Conservation (phyloP, 2,329 filamentous ascomycete species). For the Ceratocystis colombiana region DNA sequence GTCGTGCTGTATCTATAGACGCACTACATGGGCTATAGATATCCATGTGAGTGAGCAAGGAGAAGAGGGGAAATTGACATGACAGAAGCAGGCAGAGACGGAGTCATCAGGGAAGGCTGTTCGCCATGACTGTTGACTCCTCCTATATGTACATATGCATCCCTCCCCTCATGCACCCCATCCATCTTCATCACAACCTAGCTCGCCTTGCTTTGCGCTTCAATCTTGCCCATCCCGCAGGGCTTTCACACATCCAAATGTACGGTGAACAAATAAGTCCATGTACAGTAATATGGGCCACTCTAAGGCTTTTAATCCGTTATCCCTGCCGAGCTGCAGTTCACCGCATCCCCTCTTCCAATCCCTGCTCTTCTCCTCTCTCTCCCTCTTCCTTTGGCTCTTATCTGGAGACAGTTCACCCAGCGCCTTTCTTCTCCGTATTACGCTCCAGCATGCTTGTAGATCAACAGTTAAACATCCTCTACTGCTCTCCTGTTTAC, state of each 20-base stretch:
- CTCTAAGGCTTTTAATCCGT: neutral
- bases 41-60: neutral
- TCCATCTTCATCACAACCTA: neutral
- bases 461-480: neutral
- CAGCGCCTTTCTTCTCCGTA: neutral
- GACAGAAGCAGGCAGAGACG: neutral
- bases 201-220: conserved; percentile 7
- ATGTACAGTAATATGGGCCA: neutral
- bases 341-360: neutral
- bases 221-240: neutral
- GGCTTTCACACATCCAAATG: neutral
- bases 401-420: neutral
- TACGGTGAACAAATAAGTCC: neutral
- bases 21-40: neutral
- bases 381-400: conserved; percentile 6
- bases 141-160: neutral
- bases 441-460: neutral
- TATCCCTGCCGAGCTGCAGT: conserved; percentile 1
- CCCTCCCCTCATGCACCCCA: neutral
- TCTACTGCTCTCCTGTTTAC: neutral
- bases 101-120: neutral
- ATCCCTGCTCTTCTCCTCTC: conserved; percentile 3
- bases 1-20: neutral
- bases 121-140: neutral
- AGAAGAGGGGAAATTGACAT: neutral